phyloP scores from a whole-genome alignment of 179 eudicot genomes.

The Amaranthus tricolor region DNA sequence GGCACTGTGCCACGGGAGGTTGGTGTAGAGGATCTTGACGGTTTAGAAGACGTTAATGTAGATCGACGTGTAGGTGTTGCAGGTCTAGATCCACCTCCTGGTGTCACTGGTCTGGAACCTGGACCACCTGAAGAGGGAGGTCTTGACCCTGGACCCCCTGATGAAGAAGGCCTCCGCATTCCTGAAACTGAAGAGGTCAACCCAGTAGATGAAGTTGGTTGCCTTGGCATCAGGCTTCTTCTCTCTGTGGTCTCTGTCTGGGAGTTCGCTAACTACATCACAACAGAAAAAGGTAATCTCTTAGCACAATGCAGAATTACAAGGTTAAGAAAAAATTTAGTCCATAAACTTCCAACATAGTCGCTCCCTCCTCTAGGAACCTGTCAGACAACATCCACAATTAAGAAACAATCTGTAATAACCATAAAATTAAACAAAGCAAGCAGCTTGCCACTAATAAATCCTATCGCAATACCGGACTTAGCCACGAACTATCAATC shows the following conservation, averaged over 20 bases:
- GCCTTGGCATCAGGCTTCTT: constrained; percentile 61
- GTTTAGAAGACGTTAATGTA: constrained; percentile 52
- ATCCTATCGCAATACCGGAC: not conserved
- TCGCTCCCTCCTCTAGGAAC: not conserved
- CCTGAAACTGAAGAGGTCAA: constrained; percentile 59
- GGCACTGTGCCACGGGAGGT: constrained; percentile 48
- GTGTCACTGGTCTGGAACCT: constrained; percentile 48
- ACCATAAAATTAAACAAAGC: constrained; percentile 3
- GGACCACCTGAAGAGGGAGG: constrained; percentile 72
- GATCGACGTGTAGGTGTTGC: constrained; percentile 91
- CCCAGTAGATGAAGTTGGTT: constrained; percentile 51
- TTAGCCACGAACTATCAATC: not conserved
- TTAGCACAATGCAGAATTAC: constrained; percentile 17
- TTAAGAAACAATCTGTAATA: constrained; percentile 2
- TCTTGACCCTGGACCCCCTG: constrained; percentile 83
- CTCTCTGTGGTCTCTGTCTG: constrained; percentile 64
- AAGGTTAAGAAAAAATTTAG: not conserved
- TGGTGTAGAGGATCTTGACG: constrained; percentile 42
- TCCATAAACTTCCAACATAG: not conserved
- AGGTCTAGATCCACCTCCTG: constrained; percentile 85
- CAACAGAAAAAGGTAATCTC: constrained; percentile 2
- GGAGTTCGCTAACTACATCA: constrained; percentile 62
- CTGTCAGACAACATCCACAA: constrained; percentile 2
- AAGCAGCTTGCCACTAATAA: not conserved
- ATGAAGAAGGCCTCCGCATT: constrained; percentile 82